Evolutionary conservation across 129 eudicot species (phyloP).

Genomic region (Cynara cardunculus): DNA sequence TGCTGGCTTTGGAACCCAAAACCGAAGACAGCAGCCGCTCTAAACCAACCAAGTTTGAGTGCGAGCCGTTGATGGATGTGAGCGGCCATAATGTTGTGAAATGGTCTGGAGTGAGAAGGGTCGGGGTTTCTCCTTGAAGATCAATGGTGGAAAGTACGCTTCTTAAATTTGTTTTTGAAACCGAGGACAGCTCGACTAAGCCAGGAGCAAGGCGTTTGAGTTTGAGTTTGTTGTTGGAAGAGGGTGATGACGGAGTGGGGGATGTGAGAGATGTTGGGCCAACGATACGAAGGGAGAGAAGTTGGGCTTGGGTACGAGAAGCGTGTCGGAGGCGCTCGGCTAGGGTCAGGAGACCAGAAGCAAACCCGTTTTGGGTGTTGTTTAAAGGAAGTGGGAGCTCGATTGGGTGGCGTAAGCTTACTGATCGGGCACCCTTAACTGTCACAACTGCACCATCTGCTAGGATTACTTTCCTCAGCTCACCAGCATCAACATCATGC

Average conservation of each 20-base stretch:
- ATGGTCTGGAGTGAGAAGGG: constrained; percentile 73
- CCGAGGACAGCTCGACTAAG: constrained; percentile 79
- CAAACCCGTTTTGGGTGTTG: constrained; percentile 53
- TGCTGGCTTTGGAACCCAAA: constrained; percentile 64
- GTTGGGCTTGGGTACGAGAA: constrained; percentile 58
- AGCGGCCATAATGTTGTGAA: constrained; percentile 84
- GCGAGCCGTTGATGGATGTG: constrained; percentile 66
- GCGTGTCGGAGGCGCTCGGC: constrained; percentile 79
- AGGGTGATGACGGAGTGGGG: constrained; percentile 64
- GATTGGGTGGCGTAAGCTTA: constrained; percentile 88
- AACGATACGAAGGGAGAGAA: constrained; percentile 87
- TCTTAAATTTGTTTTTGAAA: constrained; percentile 44
- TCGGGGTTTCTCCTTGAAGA: constrained; percentile 63
- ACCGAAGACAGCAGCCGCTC: constrained; percentile 67
- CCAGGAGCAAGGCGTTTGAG: constrained; percentile 99
- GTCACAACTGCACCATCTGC: constrained; percentile 98
- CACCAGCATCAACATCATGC: constrained; percentile 99
- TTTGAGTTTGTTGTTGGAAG: constrained; percentile 66
- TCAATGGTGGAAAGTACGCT: constrained; percentile 45
- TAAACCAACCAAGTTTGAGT: constrained; percentile 73
- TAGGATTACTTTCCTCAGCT: constrained; percentile 75
- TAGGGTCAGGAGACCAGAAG: constrained; percentile 72
- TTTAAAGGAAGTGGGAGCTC: constrained; percentile 92
- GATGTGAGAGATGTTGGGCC: constrained; percentile 97
- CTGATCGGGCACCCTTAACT: constrained; percentile 93